Base-by-base conservation (phyloP, 345 rosid species). In the Gossypium thurberi region DNA sequence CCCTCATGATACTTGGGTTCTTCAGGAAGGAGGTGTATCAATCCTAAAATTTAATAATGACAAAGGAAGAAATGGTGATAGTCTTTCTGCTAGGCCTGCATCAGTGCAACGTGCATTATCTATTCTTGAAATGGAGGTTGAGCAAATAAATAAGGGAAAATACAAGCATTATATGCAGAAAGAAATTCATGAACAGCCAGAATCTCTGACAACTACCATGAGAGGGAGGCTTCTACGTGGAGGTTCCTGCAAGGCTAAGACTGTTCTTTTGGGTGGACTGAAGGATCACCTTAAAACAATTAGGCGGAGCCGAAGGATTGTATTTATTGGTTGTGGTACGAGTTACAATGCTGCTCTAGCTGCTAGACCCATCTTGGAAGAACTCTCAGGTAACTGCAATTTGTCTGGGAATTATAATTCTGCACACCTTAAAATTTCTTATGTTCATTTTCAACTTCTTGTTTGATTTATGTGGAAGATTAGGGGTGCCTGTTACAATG, bases 311-410 rank as follows among this genome's bases (percentile, higher is more conserved):
- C 80, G 98, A 9, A 87, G 98, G 26, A 86, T 94, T 79, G 95
- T 94, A 69, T 92, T 94, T 74, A 82, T 94, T 74, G 98, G 98
- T 2, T 94, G 98, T 74, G 98, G 98, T 75, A 94, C 98, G 20
- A 94, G 98, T 81, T 94, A 94, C 77, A 94, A 90, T 58, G 98
- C 98, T 25, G 98, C 98, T 80, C 81, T 94, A 73, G 98, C 98
- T 75, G 82, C 98, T 68, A 86, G 98, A 78, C 97, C 98, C 51
- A 87, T 94, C 73, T 67, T 94, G 75, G 98, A 94, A 84, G 98
- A 94, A 82, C 97, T 94, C 73, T 89, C 98, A 70, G 97, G 98
- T 88, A 80, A 76, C 77, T 84, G 20, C 44, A 62, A 23, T 75
- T 69, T 53, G 20, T 62, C 65, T 50, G 17, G 28, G 28, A 65